These are phyloP conservation scores for Macroventuria anomochaeta DNA, from an alignment of 2,329 filamentous ascomycete genomes.

Conservation along the genomic window DNA sequence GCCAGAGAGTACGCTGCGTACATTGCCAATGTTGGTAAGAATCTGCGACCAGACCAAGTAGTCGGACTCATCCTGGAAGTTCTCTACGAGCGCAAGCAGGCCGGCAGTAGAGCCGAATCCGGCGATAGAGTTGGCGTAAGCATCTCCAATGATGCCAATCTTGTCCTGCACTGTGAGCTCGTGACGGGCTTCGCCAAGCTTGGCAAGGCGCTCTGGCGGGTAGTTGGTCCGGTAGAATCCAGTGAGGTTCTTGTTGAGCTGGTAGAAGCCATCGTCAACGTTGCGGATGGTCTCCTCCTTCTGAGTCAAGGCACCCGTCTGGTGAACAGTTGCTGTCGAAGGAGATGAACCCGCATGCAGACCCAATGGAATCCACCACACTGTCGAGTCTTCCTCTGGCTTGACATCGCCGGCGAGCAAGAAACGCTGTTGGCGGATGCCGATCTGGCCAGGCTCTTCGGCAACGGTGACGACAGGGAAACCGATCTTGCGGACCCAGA, in stretches of 20 bases:
- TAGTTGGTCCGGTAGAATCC: slow-evolving; percentile 96
- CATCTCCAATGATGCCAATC: slow-evolving; percentile 89
- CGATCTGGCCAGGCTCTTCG: slow-evolving; percentile 83
- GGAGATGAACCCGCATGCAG: slow-evolving; percentile 72
- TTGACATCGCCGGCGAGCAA: slow-evolving; percentile 89
- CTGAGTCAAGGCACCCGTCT: slow-evolving; percentile 71
- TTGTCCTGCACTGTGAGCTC: slow-evolving; percentile 85
- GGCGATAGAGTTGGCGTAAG: slow-evolving; percentile 85
- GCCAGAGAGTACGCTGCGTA: slow-evolving; percentile 85
- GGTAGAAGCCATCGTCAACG: slow-evolving; percentile 83
- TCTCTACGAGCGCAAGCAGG: slow-evolving; percentile 81
- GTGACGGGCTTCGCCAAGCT: slow-evolving; percentile 78
- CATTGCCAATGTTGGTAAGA: slow-evolving; percentile 73
- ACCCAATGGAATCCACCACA: slow-evolving; percentile 94
- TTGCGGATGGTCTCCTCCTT: slow-evolving; percentile 80
- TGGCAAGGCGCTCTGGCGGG: slow-evolving; percentile 79
- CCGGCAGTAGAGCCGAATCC: slow-evolving; percentile 83
- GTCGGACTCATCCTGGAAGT: slow-evolving; percentile 81
- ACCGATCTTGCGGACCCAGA: slow-evolving; percentile 95
- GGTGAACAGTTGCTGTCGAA: slow-evolving; percentile 65
- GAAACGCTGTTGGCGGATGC: slow-evolving; percentile 85
- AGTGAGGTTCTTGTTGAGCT: slow-evolving; percentile 87
- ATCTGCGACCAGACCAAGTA: slow-evolving; percentile 91
- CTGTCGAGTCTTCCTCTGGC: slow-evolving; percentile 86
- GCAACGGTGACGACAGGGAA: slow-evolving; percentile 88